Evolutionary conservation across 2,329 filamentous ascomycete species (phyloP), one percentile per base, ranked within the genome.

Genomic region (Trichoderma cornu-damae): DNA sequence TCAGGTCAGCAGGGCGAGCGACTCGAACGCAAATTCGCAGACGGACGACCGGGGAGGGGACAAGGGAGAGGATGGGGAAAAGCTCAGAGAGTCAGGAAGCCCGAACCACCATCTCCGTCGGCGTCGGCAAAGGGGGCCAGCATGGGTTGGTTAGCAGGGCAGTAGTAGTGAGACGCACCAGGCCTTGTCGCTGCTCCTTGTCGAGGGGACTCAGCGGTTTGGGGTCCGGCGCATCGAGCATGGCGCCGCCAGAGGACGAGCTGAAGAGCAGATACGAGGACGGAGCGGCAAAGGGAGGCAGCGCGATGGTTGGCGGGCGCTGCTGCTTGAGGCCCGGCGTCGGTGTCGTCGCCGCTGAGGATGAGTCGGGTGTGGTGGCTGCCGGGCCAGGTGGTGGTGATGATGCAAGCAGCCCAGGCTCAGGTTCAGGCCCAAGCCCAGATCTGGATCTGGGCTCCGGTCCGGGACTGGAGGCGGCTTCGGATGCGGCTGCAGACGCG

Each of bases 151-250:
- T n/a, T n/a, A n/a, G n/a, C n/a, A n/a, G n/a, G n/a, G n/a, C n/a
- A n/a, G n/a, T n/a, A n/a, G n/a, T n/a, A 18, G 18, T 7, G 14
- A 42, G 35, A 69, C 87, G 77, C 77, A 91, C 88, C 79, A 93
- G 77, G 65, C 87, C 88, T 70, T 89, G 86, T 67, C 86, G 79
- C 75, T 92, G 88, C 69, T 92, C 88, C 75, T 80, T 84, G 72
- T 93, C 88, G 59, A 89, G 77, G 60, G 82, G 79, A 66, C 79
- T 85, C 72, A 78, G 69, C 61, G 63, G 63, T 8, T 54, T 61
- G 37, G 62, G 52, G 28, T 62, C 59, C 26, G 65, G 61, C 43
- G 63, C 61, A 44, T 46, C 52, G 38, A 70, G 65, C 71, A 74
- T 74, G 63, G 66, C 66, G 60, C 68, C 64, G 61, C 68, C 64